Evolutionary conservation across 176 grass and related monocot genomes (phyloP), one percentile per base, ranked within the genome.

Genomic region (Musa itinerans): DNA sequence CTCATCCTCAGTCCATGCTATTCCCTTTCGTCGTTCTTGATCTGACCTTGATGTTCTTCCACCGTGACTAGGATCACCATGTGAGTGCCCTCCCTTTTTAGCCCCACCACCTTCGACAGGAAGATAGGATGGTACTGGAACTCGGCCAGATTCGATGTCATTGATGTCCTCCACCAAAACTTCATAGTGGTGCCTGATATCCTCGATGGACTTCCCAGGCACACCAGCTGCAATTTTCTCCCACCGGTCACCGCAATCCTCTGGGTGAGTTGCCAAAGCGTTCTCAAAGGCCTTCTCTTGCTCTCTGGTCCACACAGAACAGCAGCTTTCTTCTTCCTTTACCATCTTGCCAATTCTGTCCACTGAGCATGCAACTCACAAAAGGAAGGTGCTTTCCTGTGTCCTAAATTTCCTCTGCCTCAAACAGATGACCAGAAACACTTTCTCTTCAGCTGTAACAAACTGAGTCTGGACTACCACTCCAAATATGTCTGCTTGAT

Each of bases 1-100:
- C 59, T 98, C 94, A 64, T 98, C 94, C 79, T 98, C 94, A 34
- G 94, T 98, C 94, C 94, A 98, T 24, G 94, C 94, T 73, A 98
- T 91, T 55, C 94, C 94, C 75, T 98, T 98, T 63, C 88, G 74
- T 58, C 94, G 84, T 79, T 93, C 94, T 82, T 93, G 90, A 53
- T 91, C 94, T 1, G 94, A 82, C 84, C 85, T 89, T 10, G 90
- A 85, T 4, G 72, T 80, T 80, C 91, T 93, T 0, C 80, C 89
- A 27, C 81, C 81, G 14, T 85, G 81, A 1, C 16, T 49, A 0
- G 77, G 85, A 51, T 73, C 83, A 22, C 80, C 83, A 2, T 59
- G 62, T 3, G 50, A 66, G 29, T 86, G 69, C 7, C 78, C 58
- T 10, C 84, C 79, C 74, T 86, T 92, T 78, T 89, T 90, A 10